Evolutionary conservation across 441 rosid species (phyloP).

Genomic region (Rhodomyrtus psidioides): DNA sequence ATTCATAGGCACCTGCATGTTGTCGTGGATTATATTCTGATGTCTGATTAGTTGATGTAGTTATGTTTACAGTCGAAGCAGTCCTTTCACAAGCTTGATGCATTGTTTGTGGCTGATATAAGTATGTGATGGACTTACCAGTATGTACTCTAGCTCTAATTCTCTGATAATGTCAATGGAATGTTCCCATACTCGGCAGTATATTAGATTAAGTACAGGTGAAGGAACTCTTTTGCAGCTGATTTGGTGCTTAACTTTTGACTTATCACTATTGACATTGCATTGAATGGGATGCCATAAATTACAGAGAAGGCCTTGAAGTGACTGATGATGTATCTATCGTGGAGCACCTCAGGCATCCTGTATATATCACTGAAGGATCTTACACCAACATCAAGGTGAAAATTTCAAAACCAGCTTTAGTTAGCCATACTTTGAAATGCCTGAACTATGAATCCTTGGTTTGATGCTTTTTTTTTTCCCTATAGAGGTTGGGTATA

Average conservation of each 20-base stretch:
- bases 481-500: too few relatives aligned
- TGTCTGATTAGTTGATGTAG: background rate
- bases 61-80: background rate
- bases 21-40: background rate
- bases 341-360: conserved; percentile 85
- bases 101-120: background rate
- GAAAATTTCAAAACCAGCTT: background rate
- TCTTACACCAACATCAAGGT: conserved; percentile 94
- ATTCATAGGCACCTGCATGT: background rate
- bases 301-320: conserved; percentile 70
- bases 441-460: background rate
- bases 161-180: background rate
- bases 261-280: background rate
- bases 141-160: background rate
- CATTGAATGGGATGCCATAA: background rate
- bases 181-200: background rate
- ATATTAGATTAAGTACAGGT: background rate
- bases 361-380: conserved; percentile 85
- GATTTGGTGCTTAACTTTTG: background rate
- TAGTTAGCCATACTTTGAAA: background rate
- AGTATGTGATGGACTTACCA: background rate
- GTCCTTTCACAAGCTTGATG: background rate
- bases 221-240: background rate
- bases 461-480: background rate
- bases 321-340: conserved; percentile 94